phyloP scores from a whole-genome alignment of 108 stramenopile genomes.

The Stephanodiscus triporus region DNA sequence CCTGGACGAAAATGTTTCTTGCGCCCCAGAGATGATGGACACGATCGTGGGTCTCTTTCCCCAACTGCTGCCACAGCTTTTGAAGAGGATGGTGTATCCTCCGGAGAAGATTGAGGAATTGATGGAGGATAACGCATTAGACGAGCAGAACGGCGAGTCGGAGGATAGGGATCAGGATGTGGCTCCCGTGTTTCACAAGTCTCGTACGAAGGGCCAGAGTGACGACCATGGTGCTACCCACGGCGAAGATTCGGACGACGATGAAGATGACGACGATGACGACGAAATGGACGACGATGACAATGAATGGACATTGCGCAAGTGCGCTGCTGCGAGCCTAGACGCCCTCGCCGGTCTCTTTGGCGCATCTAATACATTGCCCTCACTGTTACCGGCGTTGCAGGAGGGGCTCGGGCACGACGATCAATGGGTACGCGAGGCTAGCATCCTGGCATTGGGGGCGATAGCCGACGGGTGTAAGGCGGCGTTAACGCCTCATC shows the following conservation, averaged over 20 bases:
- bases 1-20: constrained; percentile 60
- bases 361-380: constrained; percentile 70
- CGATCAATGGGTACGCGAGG: constrained; percentile 91
- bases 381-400: constrained; percentile 77
- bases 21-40: constrained; percentile 67
- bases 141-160: constrained; percentile 51
- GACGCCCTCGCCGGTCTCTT: constrained; percentile 79
- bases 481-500: constrained; percentile 73
- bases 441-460: constrained; percentile 87
- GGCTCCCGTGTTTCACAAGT: constrained; percentile 85
- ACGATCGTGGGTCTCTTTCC: constrained; percentile 57
- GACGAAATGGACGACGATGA: constrained; percentile 71
- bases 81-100: constrained; percentile 87
- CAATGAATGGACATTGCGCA: constrained; percentile 89
- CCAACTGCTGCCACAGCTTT: constrained; percentile 73
- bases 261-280: constrained; percentile 79
- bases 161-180: constrained; percentile 57
- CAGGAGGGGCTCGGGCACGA: constrained; percentile 68
- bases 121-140: constrained; percentile 76
- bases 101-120: constrained; percentile 76
- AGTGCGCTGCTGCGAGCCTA: constrained; percentile 86
- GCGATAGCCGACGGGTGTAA: constrained; percentile 89
- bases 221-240: constrained; percentile 43
- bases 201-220: constrained; percentile 49
- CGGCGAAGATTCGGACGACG: constrained; percentile 74